Evolutionary conservation across 2,329 filamentous ascomycete species (phyloP).

Genomic region (Phyllosticta citrichinensis): DNA sequence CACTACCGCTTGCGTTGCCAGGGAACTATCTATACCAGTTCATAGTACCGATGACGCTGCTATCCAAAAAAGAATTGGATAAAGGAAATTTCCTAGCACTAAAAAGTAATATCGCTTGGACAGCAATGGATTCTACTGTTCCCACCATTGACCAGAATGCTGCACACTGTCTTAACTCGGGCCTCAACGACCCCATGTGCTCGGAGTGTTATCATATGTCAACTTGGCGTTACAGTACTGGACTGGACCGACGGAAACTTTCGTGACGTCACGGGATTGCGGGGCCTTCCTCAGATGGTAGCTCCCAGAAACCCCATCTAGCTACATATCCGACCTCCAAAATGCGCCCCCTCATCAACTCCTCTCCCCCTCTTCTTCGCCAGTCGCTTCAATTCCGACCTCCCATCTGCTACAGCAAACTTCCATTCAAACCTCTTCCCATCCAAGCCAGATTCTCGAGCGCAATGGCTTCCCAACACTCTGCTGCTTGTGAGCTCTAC

Average conservation of each 20-base stretch:
- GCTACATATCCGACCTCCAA: not conserved
- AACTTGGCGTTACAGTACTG: too few species aligned
- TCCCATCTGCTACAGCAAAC: not conserved
- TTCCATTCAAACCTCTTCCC: not conserved
- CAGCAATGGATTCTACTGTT: too few species aligned
- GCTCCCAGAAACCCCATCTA: not conserved
- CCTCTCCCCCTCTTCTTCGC: constrained; percentile 1
- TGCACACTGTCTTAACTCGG: too few species aligned
- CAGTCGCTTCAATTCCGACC: not conserved
- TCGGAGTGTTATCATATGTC: too few species aligned
- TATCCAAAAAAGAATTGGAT: too few species aligned
- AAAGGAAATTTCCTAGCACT: too few species aligned
- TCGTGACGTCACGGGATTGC: not conserved
- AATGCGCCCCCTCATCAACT: constrained; percentile 1
- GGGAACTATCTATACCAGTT: too few species aligned
- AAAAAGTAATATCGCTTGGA: too few species aligned
- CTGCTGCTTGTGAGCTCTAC: constrained; percentile 8
- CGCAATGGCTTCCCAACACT: constrained; percentile 11
- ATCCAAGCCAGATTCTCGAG: not conserved
- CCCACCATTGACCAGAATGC: too few species aligned
- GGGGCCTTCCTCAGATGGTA: not conserved
- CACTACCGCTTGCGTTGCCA: not conserved
- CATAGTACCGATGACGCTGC: too few species aligned
- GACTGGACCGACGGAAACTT: not conserved
- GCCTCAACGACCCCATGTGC: too few species aligned